Conservation (phyloP, 345 rosid species). For the Hypericum perforatum region DNA sequence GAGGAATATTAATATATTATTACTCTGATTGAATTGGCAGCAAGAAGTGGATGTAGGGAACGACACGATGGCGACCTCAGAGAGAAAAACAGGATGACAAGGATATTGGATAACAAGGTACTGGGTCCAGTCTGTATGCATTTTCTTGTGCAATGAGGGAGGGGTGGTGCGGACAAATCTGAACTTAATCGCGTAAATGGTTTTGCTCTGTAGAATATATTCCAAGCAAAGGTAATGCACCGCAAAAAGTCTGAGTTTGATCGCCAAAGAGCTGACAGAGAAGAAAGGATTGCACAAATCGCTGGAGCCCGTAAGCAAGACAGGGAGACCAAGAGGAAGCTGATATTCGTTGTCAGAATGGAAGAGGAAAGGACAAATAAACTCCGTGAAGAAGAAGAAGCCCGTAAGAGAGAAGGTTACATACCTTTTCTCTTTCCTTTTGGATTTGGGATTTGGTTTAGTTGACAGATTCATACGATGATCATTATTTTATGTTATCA, state of each 20-base stretch:
- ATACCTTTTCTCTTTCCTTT: neutral
- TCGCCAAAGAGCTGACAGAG: constrained; percentile 48
- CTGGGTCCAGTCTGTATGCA: constrained; percentile 2
- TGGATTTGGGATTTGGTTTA: no score
- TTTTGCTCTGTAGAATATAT: constrained; percentile 36
- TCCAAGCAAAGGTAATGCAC: constrained; percentile 60
- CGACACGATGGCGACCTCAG: constrained; percentile 89
- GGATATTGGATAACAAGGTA: constrained; percentile 79
- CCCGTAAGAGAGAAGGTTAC: constrained; percentile 65
- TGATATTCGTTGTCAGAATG: constrained; percentile 42
- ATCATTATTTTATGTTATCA: no score
- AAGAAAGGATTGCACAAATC: constrained; percentile 62
- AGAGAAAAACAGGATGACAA: constrained; percentile 69
- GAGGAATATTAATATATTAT: no score
- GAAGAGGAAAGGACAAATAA: constrained; percentile 65
- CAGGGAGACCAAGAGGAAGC: constrained; percentile 65
- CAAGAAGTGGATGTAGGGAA: constrained; percentile 71
- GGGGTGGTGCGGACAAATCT: neutral
- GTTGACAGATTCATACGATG: no score
- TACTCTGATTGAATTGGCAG: constrained; percentile 26
- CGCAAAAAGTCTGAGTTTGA: constrained; percentile 66
- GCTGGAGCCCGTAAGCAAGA: constrained; percentile 55
- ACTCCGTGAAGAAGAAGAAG: constrained; percentile 81
- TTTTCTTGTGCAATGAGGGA: neutral
- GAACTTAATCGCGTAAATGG: no score